Conservation (phyloP, 352 stramenopile genomes). For the Phytophthora hibernalis region DNA sequence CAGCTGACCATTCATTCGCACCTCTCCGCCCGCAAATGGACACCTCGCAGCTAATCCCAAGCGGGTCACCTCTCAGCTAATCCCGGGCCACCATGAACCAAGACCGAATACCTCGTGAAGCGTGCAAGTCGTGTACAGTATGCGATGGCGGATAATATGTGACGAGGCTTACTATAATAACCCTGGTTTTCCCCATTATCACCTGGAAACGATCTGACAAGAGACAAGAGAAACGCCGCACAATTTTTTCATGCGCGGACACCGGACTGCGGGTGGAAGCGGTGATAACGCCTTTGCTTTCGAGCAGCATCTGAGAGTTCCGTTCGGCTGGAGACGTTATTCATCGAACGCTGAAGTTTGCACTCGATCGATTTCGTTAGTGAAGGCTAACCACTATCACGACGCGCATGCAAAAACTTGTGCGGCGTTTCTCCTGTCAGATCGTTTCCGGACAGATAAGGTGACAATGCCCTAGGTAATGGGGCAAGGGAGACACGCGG, state of each 20-base stretch:
- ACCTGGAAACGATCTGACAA: conserved; percentile 6
- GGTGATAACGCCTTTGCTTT: not conserved
- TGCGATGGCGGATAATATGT: conserved; percentile 13
- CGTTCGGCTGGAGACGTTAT: too few relatives aligned
- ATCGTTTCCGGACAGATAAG: conserved; percentile 10
- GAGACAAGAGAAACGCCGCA: not conserved
- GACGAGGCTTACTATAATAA: conserved; percentile 14
- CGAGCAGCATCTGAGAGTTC: too few relatives aligned
- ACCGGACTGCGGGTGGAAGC: not conserved
- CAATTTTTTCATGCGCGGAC: not conserved
- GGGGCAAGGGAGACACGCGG: too few relatives aligned
- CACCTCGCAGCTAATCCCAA: conserved; percentile 27
- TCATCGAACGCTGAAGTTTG: too few relatives aligned
- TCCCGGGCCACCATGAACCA: conserved; percentile 17
- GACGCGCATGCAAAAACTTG: not conserved
- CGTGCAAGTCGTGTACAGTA: not conserved
- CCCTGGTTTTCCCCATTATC: not conserved
- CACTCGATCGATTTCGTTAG: too few relatives aligned
- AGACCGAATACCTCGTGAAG: not conserved
- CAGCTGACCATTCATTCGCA: conserved; percentile 24
- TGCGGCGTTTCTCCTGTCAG: not conserved
- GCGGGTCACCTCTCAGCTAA: conserved; percentile 32
- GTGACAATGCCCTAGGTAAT: too few relatives aligned
- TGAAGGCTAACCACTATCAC: too few relatives aligned
- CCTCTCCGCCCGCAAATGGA: conserved; percentile 8